Percentiles rank a stretch among this genome's conserved stretches.
phyloP scores from a whole-genome alignment of 2,329 filamentous ascomycete species.

The Arthroderma uncinatum region DNA sequence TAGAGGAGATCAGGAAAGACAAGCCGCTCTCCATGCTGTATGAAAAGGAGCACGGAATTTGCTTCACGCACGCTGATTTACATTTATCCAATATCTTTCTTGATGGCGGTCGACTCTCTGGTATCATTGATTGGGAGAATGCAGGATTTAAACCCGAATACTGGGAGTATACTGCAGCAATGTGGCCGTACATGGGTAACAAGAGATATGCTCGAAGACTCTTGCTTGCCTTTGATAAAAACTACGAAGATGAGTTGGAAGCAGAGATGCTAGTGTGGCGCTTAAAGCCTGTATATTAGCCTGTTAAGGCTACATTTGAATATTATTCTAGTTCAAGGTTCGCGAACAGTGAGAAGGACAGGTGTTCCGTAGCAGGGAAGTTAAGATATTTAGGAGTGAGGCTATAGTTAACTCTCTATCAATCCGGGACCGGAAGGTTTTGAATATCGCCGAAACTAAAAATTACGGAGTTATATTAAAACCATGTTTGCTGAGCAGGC shows the following conservation, averaged over 20 bases:
- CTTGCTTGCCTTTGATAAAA: conserved; percentile 9
- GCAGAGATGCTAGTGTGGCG: conserved; percentile 8
- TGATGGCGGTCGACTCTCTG: conserved; percentile 6
- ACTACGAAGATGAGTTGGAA: conserved; percentile 9
- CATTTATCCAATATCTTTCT: conserved; percentile 12
- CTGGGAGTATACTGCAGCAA: conserved; percentile 12
- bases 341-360: too few species aligned
- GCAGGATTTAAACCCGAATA: conserved; percentile 13
- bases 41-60: conserved; percentile 9
- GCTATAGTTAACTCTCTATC: too few species aligned
- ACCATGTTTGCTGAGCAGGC: too few species aligned
- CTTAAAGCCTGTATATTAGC: neutral
- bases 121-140: conserved; percentile 13
- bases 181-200: conserved; percentile 7
- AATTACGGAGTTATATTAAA: too few species aligned
- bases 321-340: too few species aligned
- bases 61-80: conserved; percentile 13
- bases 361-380: too few species aligned
- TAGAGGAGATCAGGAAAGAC: neutral
- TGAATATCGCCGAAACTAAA: too few species aligned
- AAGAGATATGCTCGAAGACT: neutral
- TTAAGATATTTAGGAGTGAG: too few species aligned
- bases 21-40: neutral
- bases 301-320: too few species aligned
- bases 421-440: too few species aligned